Conservation (phyloP, 2,329 filamentous ascomycete species). For the Triangularia verruculosa region DNA sequence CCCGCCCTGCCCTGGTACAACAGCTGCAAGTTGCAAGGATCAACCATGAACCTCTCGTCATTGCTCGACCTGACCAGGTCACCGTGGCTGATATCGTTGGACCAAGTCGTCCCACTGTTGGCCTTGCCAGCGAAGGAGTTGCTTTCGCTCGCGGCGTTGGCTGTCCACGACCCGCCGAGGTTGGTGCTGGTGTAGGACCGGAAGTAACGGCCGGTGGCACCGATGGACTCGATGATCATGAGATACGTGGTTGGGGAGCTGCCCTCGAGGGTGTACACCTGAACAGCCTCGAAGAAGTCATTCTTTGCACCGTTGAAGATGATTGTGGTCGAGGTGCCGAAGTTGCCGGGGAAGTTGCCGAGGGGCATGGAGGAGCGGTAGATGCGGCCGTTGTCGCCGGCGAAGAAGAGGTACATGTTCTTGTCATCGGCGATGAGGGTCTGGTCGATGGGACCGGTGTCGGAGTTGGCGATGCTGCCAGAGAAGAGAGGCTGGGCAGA, state of each 20-base stretch:
- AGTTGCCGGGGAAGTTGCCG: conserved; percentile 57
- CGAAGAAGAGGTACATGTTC: conserved; percentile 67
- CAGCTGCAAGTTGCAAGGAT: conserved; percentile 62
- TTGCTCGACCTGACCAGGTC: conserved; percentile 55
- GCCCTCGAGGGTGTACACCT: conserved; percentile 60
- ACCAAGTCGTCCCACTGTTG: conserved; percentile 64
- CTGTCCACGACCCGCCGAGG: conserved; percentile 56
- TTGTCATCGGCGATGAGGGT: conserved; percentile 58
- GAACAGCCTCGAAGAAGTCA: conserved; percentile 64
- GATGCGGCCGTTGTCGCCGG: conserved; percentile 64
- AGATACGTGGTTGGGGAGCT: conserved; percentile 51
- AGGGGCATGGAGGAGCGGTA: conserved; percentile 64
- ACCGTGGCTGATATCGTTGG: conserved; percentile 65
- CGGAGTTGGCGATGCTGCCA: conserved; percentile 49
- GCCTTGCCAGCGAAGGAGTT: conserved; percentile 65
- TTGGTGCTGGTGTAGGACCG: conserved; percentile 61
- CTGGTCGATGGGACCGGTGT: conserved; percentile 60
- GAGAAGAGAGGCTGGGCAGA: conserved; percentile 52
- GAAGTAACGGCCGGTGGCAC: conserved; percentile 59
- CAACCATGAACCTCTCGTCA: conserved; percentile 62
- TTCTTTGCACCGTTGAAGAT: conserved; percentile 52
- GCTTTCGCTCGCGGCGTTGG: conserved; percentile 53
- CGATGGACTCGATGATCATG: conserved; percentile 65
- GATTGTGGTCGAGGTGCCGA: conserved; percentile 49
- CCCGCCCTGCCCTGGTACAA: conserved; percentile 60